Base-by-base conservation (phyloP, 176 grass and related monocot species). In the Secale cereale region DNA sequence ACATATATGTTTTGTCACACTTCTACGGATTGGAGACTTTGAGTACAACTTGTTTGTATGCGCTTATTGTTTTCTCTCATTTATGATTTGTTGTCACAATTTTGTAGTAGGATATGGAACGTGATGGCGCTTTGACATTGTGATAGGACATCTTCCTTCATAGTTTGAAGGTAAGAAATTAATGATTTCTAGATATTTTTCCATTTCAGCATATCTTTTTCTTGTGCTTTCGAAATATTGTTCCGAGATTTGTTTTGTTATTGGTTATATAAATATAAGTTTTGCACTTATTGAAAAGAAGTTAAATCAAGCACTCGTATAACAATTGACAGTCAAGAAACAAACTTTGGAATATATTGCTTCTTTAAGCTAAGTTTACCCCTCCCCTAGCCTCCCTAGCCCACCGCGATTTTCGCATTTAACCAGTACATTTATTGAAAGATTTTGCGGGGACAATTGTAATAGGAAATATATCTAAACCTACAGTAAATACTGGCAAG, bases 131-230 rank as follows among this genome's bases (percentile, higher is more conserved):
- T 69, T 59, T 65, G 66, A 68, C 41, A 52, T 0, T 11, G 1
- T 68, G 12, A 61, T 8, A 36, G 5, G 29, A 39, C 7, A 39
- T 57, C 32, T 70, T 46, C 4, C 25, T 74, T 88, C 43, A 4
- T 25, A 84, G 43, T 65, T 65, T 41, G 3, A 45, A 89, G 83
- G 83, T 82, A 85, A 39, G 30, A 77, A 77, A 29, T 20, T 28
- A 41, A 72, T 41, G 65, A 33, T 71, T 40, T 29, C 80, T 23
- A 28, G 35, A 37, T 17, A 27, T 8, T 82, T 57, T 7, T 82
- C 4, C 30, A 5, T 16, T 15, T 76, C 46, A 2, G 4, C 33
- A 77, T 16, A 57, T 50, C 8, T 46, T n/a, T 16, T 15, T 64
- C 66, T 41, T 17, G 6, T 40, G 10, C 7, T 75, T 13, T 4